These are phyloP conservation scores for Myriangium duriaei DNA, from an alignment of 2,329 filamentous ascomycete species.

Conservation along the genomic window DNA sequence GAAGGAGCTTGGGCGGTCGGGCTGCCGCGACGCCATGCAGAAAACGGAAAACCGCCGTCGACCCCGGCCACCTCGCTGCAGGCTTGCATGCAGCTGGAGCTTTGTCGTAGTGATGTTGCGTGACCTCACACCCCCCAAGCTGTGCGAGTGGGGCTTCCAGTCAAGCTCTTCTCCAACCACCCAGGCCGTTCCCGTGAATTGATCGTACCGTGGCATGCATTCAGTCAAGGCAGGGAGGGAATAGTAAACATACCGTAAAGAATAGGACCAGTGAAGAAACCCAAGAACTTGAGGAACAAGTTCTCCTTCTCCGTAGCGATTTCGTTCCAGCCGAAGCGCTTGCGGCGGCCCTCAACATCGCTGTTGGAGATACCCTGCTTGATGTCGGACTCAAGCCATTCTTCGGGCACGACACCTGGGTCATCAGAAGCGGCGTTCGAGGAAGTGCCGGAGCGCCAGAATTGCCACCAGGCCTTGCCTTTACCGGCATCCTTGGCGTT, in stretches of 20 bases:
- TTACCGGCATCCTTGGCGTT: conserved; percentile 33
- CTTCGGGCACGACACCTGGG: conserved; percentile 42
- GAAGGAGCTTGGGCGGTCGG: not conserved
- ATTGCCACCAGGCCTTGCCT: conserved; percentile 44
- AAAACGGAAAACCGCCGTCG: not conserved
- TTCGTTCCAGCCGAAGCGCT: conserved; percentile 58
- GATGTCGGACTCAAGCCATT: conserved; percentile 58
- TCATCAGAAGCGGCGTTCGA: conserved; percentile 22
- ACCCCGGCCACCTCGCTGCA: too few relatives aligned
- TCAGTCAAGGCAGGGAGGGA: conserved; percentile 11
- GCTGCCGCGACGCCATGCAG: too few relatives aligned
- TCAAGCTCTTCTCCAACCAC: conserved; percentile 7
- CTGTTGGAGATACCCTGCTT: conserved; percentile 45
- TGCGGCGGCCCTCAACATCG: conserved; percentile 53
- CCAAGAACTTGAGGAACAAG: conserved; percentile 60
- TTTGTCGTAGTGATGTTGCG: not conserved
- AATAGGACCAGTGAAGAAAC: conserved; percentile 65
- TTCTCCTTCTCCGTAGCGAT: conserved; percentile 63
- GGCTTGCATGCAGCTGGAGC: too few relatives aligned
- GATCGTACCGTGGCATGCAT: too few relatives aligned
- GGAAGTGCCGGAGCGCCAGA: conserved; percentile 35
- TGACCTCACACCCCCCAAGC: not conserved
- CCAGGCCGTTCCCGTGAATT: conserved; percentile 1
- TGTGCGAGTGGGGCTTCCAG: not conserved
- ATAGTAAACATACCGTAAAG: conserved; percentile 51